phyloP scores from a whole-genome alignment of 2,329 filamentous ascomycete species.

The Trichoderma guizhouense region DNA sequence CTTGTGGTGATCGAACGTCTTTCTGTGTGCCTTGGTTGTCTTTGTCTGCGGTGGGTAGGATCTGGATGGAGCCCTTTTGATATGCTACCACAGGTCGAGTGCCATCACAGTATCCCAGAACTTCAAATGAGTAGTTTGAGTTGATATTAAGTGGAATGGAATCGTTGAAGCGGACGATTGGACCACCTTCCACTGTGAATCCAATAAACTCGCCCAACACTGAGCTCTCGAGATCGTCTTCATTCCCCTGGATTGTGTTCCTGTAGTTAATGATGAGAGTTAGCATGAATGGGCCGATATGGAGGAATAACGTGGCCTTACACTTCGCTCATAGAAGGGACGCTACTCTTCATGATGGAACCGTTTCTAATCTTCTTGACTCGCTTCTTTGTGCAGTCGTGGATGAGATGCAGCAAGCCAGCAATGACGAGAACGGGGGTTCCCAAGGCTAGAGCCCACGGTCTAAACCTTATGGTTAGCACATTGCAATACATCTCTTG shows the following conservation, averaged over 20 bases:
- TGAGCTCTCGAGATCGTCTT: slow-evolving; percentile 33
- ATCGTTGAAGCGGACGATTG: slow-evolving; percentile 44
- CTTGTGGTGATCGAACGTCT: neutral
- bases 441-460: slow-evolving; percentile 58
- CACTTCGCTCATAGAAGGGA: slow-evolving; percentile 43
- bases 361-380: slow-evolving; percentile 33
- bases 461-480: slow-evolving; percentile 30
- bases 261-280: slow-evolving; percentile 3
- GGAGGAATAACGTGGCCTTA: slow-evolving; percentile 31
- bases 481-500: neutral
- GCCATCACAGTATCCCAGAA: slow-evolving; percentile 37
- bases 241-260: slow-evolving; percentile 36
- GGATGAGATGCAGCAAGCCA: slow-evolving; percentile 49
- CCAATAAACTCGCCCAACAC: slow-evolving; percentile 40
- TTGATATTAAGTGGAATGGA: slow-evolving; percentile 32
- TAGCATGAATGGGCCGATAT: neutral
- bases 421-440: slow-evolving; percentile 59
- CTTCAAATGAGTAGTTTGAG: slow-evolving; percentile 33
- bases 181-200: slow-evolving; percentile 44
- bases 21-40: neutral
- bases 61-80: slow-evolving; percentile 32
- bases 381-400: slow-evolving; percentile 37
- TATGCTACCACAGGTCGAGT: slow-evolving; percentile 40
- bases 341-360: slow-evolving; percentile 25
- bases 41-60: neutral